A percentile compares a stretch with the other conserved stretches of the same genome.
Conservation (phyloP, 2,329 filamentous ascomycete species). For the Ascochyta rabiei region DNA sequence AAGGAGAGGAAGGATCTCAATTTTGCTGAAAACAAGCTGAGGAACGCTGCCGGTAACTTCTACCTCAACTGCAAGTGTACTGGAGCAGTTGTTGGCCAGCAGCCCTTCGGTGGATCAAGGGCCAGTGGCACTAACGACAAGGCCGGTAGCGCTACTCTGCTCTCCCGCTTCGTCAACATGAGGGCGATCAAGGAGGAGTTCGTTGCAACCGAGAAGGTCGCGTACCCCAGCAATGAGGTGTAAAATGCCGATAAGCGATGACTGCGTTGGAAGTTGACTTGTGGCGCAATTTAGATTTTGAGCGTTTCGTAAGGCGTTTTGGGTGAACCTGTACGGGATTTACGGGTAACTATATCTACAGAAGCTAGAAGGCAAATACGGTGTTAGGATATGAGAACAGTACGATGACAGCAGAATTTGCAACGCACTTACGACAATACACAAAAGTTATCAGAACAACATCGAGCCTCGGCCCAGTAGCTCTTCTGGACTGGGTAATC, state of each 20-base stretch:
- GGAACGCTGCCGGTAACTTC: constrained; percentile 80
- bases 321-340: background rate
- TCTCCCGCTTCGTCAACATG: constrained; percentile 62
- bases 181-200: constrained; percentile 64
- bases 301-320: constrained; percentile 15
- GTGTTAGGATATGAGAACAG: background rate
- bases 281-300: constrained; percentile 3
- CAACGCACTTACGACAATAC: background rate
- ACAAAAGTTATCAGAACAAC: background rate
- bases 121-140: constrained; percentile 65
- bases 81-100: constrained; percentile 57
- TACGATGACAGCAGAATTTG: background rate
- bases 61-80: constrained; percentile 84
- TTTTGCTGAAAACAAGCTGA: constrained; percentile 71
- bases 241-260: constrained; percentile 11
- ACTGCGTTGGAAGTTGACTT: background rate
- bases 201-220: constrained; percentile 53
- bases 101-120: constrained; percentile 61
- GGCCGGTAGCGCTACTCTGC: constrained; percentile 59
- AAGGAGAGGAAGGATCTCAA: constrained; percentile 69
- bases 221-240: constrained; percentile 60
- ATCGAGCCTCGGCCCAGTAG: constrained; percentile 4
- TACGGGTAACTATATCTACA: constrained; percentile 6
- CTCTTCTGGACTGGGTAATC: constrained; percentile 15
- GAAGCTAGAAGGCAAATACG: constrained; percentile 3